Base-by-base conservation (phyloP, 1,139 yeast species). In the Suhomyces ambrosiae region DNA sequence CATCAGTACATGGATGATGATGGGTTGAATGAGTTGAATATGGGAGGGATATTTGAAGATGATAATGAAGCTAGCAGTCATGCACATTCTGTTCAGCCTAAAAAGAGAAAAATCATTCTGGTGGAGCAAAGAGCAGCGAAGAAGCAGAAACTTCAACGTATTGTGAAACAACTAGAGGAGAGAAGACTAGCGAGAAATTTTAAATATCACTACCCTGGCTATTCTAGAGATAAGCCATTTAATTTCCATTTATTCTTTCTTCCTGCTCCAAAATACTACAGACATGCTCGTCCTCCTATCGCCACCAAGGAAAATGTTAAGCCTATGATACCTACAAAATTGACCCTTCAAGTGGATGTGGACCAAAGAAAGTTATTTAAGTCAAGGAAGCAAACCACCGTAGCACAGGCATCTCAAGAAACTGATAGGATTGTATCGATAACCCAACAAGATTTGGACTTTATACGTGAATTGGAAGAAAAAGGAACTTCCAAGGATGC, bases 171-270 rank as follows among this genome's bases (percentile, higher is more conserved):
- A 45, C 58, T 62, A 41, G 72, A 74, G 39, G 58, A 58, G 25
- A 53, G 60, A 46, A 56, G 62, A 40, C 58, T 50, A 30, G 59
- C 54, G 28, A 57, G 69, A 16, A 68, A 65, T 46, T 57, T 80
- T 25, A 60, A 65, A 32, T 62, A 67, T 30, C 79, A 78, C 52
- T 86, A 74, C 52, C 95, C 96, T 0, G 70, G 76, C 2, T 87
- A 82, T 56, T 67, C 71, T 33, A 67, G 66, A 11, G 71, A 77
- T 26, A 69, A 74, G 32, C 75, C 83, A 2, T 68, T 84, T 52
- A 78, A 80, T 49, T 80, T 84, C 74, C 87, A 84, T 55, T 60
- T 77, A 5, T 65, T 86, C 33, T 85, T 84, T 52, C 79, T 84
- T 4, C 80, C 88, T 2, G 70, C 73, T 16, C 86, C 90, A 0